Conservation (phyloP, 805 yeast genomes). For the Clavispora fructus region DNA sequence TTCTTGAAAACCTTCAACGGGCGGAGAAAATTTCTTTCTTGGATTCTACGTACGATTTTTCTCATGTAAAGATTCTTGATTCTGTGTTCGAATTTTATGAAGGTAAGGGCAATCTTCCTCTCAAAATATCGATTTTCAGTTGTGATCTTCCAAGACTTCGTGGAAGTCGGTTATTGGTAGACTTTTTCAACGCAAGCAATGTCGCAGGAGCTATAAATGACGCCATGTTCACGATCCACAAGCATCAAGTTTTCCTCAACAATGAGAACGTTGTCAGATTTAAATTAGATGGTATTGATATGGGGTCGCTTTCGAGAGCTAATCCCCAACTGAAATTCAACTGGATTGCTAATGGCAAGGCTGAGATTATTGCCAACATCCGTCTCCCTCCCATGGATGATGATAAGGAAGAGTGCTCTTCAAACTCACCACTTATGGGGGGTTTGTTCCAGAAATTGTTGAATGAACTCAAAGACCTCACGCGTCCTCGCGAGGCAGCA, state of each 20-base stretch:
- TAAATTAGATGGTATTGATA: conserved; percentile 38
- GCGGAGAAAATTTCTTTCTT: conserved; percentile 10
- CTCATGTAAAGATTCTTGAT: conserved; percentile 45
- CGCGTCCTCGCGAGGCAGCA: conserved; percentile 4
- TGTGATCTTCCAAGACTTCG: conserved; percentile 60
- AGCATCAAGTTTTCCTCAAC: conserved; percentile 51
- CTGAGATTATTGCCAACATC: conserved; percentile 63
- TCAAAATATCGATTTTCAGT: conserved; percentile 55
- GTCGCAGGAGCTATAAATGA: conserved; percentile 72
- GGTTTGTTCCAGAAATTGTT: conserved; percentile 24
- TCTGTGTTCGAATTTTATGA: conserved; percentile 40
- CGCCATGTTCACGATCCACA: conserved; percentile 71
- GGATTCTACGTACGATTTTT: conserved; percentile 30
- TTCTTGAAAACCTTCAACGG: conserved; percentile 5
- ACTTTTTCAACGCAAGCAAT: conserved; percentile 63
- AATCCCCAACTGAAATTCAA: conserved; percentile 46
- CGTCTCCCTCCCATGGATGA: conserved; percentile 49
- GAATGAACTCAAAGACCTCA: conserved; percentile 20
- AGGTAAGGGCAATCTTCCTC: conserved; percentile 18
- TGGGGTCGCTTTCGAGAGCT: conserved; percentile 25
- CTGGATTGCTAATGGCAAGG: conserved; percentile 67
- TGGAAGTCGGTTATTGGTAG: conserved; percentile 53
- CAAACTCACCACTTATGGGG: conserved; percentile 14
- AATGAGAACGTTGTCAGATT: conserved; percentile 27
- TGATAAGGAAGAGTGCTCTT: conserved; percentile 22